Conservation (phyloP, 2,329 filamentous ascomycete species). For the Pseudogymnoascus sp. region DNA sequence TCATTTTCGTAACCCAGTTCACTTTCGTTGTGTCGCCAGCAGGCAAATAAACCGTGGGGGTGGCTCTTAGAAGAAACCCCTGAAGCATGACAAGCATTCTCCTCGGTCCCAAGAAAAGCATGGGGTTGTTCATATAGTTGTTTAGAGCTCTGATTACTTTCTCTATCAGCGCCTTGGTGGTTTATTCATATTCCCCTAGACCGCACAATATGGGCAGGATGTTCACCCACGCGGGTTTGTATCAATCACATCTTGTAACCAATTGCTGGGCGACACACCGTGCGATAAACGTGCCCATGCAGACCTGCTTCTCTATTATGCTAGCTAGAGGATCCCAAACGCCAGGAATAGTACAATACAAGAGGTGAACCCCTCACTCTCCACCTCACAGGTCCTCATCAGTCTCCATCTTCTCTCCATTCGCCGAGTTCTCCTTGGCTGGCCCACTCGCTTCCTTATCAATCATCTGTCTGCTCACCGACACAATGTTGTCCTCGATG, state of each 20-base stretch:
- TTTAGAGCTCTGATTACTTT: background rate
- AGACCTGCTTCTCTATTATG: conserved; percentile 11
- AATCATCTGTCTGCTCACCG: conserved; percentile 98
- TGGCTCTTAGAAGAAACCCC: too few species aligned
- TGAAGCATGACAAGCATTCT: too few species aligned
- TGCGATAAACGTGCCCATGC: conserved; percentile 4
- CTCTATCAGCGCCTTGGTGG: background rate
- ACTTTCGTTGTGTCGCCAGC: too few species aligned
- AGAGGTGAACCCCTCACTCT: background rate
- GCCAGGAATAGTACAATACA: conserved; percentile 10
- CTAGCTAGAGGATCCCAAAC: conserved; percentile 8
- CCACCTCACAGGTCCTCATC: conserved; percentile 41
- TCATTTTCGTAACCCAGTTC: too few species aligned
- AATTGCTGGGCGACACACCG: background rate
- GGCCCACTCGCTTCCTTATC: conserved; percentile 97
- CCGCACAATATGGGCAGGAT: background rate
- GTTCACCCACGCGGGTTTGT: too few species aligned
- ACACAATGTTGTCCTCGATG: conserved; percentile 98
- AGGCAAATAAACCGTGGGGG: too few species aligned
- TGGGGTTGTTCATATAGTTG: too few species aligned
- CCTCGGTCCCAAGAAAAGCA: background rate
- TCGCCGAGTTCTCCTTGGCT: conserved; percentile 51
- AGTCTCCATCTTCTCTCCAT: conserved; percentile 60
- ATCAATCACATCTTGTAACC: background rate
- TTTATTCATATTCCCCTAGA: background rate